Evolutionary conservation across 805 yeast species (phyloP).

Genomic region (Starmerella apis): DNA sequence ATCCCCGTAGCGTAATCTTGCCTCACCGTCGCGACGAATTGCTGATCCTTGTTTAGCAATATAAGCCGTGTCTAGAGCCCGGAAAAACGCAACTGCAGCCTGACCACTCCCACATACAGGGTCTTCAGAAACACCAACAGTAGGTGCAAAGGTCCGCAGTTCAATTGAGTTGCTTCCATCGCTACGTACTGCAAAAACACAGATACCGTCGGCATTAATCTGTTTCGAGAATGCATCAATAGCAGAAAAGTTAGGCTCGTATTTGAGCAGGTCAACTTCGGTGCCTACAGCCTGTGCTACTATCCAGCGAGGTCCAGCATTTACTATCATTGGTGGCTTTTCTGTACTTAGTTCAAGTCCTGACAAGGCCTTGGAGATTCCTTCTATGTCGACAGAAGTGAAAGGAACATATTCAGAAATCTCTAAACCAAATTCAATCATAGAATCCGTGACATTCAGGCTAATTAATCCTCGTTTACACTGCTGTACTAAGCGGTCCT

Average conservation of each 20-base stretch:
- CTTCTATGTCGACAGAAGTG: background rate
- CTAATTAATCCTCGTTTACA: constrained; percentile 23
- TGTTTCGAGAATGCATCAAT: background rate
- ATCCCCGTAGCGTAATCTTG: constrained; percentile 11
- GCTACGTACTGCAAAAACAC: constrained; percentile 8
- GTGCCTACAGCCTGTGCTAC: constrained; percentile 6
- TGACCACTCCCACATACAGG: constrained; percentile 26
- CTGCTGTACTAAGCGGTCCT: constrained; percentile 21
- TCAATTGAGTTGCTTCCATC: constrained; percentile 8
- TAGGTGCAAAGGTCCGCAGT: constrained; percentile 21
- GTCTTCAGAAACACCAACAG: constrained; percentile 15
- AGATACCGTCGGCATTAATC: constrained; percentile 13
- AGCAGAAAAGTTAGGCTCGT: constrained; percentile 6
- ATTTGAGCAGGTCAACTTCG: constrained; percentile 4
- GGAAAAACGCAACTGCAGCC: constrained; percentile 23
- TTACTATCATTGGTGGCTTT: constrained; percentile 8
- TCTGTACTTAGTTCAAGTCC: background rate
- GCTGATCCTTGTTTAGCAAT: constrained; percentile 21
- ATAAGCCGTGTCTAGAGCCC: constrained; percentile 9
- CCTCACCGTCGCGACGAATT: constrained; percentile 16
- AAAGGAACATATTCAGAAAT: constrained; percentile 2
- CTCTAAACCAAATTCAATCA: constrained; percentile 11
- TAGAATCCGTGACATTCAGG: constrained; percentile 38
- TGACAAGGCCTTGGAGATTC: background rate
- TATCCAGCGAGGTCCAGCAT: constrained; percentile 18